Evolutionary conservation across 495 filamentous ascomycete genomes (phyloP).

Genomic region (Aspergillus sparsus): DNA sequence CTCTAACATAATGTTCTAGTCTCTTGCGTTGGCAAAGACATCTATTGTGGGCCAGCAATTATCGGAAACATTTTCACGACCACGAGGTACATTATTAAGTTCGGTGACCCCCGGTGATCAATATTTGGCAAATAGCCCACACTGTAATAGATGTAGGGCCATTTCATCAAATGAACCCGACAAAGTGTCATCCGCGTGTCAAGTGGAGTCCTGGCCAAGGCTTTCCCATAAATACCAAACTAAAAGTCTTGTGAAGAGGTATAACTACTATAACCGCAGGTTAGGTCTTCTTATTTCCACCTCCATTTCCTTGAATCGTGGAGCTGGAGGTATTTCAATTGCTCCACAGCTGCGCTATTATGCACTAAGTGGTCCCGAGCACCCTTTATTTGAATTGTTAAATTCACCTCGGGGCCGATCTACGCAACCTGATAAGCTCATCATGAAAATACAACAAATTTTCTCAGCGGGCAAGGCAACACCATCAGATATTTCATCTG

Average conservation of each 20-base stretch:
- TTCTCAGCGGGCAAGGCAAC: slow-evolving; percentile 2
- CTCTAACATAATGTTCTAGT: neutral
- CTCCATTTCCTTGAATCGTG: neutral
- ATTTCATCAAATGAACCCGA: neutral
- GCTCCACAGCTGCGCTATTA: neutral
- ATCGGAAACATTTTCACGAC: too few relatives aligned
- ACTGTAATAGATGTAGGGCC: neutral
- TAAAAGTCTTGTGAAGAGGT: neutral
- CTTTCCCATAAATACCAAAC: neutral
- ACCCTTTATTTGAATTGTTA: neutral
- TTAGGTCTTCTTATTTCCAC: slow-evolving; percentile 7
- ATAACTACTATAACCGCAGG: neutral
- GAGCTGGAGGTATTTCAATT: slow-evolving; percentile 5
- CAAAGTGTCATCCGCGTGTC: neutral
- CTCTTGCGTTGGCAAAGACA: neutral
- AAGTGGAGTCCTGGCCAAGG: neutral
- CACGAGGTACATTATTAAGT: too few relatives aligned
- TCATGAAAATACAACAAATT: neutral
- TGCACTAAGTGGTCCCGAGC: neutral
- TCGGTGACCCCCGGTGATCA: too few relatives aligned
- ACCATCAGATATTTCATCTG: neutral
- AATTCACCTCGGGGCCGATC: neutral
- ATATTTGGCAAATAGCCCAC: too few relatives aligned
- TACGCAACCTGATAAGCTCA: neutral
- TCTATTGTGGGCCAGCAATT: too few relatives aligned